Evolutionary conservation across 306 rosid genomes (phyloP), one percentile per base, ranked within the genome.

Genomic region (Albizia julibrissin): DNA sequence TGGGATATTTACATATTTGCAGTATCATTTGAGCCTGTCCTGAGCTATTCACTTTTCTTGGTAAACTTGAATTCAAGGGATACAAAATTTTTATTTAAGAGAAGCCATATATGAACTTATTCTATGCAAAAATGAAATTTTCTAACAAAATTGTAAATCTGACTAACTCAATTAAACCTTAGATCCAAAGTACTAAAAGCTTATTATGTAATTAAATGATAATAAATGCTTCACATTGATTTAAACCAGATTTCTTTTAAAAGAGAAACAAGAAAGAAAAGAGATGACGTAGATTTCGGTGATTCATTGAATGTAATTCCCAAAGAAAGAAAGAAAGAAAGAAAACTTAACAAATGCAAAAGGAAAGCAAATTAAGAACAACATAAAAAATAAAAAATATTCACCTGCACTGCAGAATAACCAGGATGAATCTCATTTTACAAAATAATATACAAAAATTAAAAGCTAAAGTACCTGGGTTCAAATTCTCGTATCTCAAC

Each of bases 401-500:
- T 34, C 26, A 49, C 29, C 14, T 76, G 37, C 42, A 37, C 54
- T 66, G 69, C 40, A 49, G 72, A n/a, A 2, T 56, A 33, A 31
- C 13, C 12, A 1, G 65, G 29, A 44, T 34, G n/a, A 66, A 72
- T 21, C 21, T 34, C 24, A n/a, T 33, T 2, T 56, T 26, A 33
- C 16, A 24, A 50, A 18, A 50, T 11, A 22, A 2, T 39, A 37
- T 19, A 24, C 31, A 40, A 81, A 49, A 69, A 77, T 77, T 69
- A 40, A 66, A 74, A 27, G 76, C 16, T 50, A 27, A 77, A 65
- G 85, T 85, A 95, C 99, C 99, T 93, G 92, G 99, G 94, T 84
- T 95, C 98, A 87, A 93, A 95, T 86, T 95, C 98, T 83, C 87
- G 89, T 76, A 95, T 88, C 76, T 92, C 91, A 82, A 85, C 92